Evolutionary conservation across 140 eudicot species (phyloP), one percentile per base, ranked within the genome.

Genomic region (Eryngium alpinum): DNA sequence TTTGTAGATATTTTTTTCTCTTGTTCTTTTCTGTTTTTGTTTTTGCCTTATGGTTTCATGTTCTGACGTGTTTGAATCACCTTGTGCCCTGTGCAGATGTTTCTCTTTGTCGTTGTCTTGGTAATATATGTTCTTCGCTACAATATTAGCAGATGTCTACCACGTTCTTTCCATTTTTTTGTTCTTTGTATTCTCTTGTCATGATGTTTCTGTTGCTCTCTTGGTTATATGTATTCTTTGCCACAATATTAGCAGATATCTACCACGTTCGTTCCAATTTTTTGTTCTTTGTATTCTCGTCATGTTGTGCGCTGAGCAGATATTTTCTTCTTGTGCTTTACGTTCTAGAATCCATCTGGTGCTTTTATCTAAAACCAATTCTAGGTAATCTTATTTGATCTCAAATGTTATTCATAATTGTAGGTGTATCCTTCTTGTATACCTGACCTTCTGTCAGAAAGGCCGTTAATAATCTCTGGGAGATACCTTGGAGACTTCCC

Each of bases 401-500:
- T 66, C 52, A 79, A 49, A 75, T 81, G 67, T 43, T 57, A 82
- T 65, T 84, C 46, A n/a, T 24, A 43, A 79, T 59, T 25, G 76
- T 85, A 90, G 94, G 88, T 90, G 75, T 84, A 89, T 79, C 91
- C 93, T 80, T 87, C 86, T 19, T 73, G 81, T 80, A 86, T 90
- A 78, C 97, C 92, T n/a, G 98, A 94, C 81, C 89, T 94, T 82
- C 88, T 87, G 49, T 88, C 87, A 38, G 88, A 89, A 79, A 80
- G 91, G 84, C 94, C 97, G 75, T 89, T 94, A 84, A 84, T 88
- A 38, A 62, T 94, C 78, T 85, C 85, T 0, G 98, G 98, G 32
- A 84, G 92, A 84, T 94, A 92, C 86, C 88, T 57, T 31, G 97
- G 98, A 22, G 73, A 83, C 33, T 91, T 94, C 51, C 97, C 98